A percentile compares a stretch with the other conserved stretches of the same genome.
These are phyloP conservation scores for Rhexocercosporidium sp. DNA, from an alignment of 2,329 filamentous ascomycete species.

Conservation along the genomic window DNA sequence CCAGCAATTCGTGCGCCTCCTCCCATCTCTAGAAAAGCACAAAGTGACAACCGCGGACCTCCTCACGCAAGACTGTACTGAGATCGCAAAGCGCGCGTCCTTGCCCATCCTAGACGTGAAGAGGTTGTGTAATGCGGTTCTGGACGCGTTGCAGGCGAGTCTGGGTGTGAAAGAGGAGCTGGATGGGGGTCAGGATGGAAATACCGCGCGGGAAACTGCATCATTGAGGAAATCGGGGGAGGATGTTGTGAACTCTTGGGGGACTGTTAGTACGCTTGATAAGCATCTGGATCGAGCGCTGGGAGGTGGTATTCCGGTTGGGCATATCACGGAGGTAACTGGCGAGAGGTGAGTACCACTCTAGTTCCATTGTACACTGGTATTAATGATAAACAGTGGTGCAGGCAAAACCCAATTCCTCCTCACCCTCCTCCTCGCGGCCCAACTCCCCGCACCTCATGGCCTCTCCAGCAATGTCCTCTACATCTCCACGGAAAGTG, in stretches of 20 bases:
- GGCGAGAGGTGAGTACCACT: conserved; percentile 73
- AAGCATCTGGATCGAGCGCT: conserved; percentile 71
- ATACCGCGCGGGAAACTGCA: conserved; percentile 22
- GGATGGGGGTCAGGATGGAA: neutral
- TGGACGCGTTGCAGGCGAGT: conserved; percentile 70
- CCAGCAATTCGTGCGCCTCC: conserved; percentile 72
- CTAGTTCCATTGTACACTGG: conserved; percentile 13
- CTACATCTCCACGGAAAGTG: conserved; percentile 92
- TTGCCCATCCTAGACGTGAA: conserved; percentile 82
- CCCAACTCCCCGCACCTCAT: conserved; percentile 77
- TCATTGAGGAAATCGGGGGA: conserved; percentile 42
- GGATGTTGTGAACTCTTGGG: conserved; percentile 51
- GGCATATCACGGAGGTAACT: conserved; percentile 85
- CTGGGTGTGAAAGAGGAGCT: conserved; percentile 29
- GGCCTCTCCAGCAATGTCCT: conserved; percentile 77
- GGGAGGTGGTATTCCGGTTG: conserved; percentile 79
- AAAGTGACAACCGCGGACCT: conserved; percentile 82
- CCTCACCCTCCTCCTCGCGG: conserved; percentile 80
- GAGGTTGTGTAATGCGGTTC: conserved; percentile 70
- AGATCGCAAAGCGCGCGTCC: conserved; percentile 85
- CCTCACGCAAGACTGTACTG: conserved; percentile 78
- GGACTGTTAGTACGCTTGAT: conserved; percentile 81
- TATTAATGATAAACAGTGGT: conserved; percentile 57
- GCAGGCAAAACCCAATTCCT: conserved; percentile 96
- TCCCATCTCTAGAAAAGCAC: conserved; percentile 80